Base-by-base conservation (phyloP, 2,329 filamentous ascomycete species). In the Pyricularia pennisetigena region DNA sequence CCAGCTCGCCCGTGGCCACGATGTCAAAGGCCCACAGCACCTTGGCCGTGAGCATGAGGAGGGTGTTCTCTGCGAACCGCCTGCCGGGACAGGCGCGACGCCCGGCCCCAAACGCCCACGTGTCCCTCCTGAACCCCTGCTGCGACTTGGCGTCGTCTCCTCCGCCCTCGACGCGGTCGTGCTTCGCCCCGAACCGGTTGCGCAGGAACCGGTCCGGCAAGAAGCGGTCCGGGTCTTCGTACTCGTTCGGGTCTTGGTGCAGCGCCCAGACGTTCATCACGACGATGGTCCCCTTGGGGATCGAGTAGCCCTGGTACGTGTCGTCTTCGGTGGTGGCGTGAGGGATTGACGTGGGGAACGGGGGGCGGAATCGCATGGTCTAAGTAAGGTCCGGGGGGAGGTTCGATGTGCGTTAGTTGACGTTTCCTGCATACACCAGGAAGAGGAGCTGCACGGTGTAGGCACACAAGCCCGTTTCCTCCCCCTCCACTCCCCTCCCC, bases 261-360 rank as follows among this genome's bases (percentile, higher is more conserved):
- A 73, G 72, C 23, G 69, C 78, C 70, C 69, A 84, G 49, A 73
- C 70, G 67, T 78, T 78, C 26, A 73, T 71, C 4, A 78, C 65
- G 0, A 86, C 74, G 0, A 78, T 80, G 0, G 83, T 83, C 0
- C 80, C 82, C 2, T 78, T 76, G 3, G 83, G 82, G 28, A 86
- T 83, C 14, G 77, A 74, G 71, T 81, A 83, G 20, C 81, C 82
- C 62, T 79, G 77, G 71, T 83, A 85, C 14, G 75, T 73, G 68
- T 85, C 82, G 63, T 85, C 82, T 30, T 80, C 77, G 0, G 79
- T 81, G 0, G 79, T 77, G 0, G 82, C 81, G 68, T 85, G 83
- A 0, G 82, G 83, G 1, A 80, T 78, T 0, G 75, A 72, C n/a
- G 23, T 54, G 10, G 64, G 32, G 3, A 65, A 54, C 0, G 80